phyloP scores from a whole-genome alignment of 1,139 yeast species.

The Nakaseomyces delphensis region DNA sequence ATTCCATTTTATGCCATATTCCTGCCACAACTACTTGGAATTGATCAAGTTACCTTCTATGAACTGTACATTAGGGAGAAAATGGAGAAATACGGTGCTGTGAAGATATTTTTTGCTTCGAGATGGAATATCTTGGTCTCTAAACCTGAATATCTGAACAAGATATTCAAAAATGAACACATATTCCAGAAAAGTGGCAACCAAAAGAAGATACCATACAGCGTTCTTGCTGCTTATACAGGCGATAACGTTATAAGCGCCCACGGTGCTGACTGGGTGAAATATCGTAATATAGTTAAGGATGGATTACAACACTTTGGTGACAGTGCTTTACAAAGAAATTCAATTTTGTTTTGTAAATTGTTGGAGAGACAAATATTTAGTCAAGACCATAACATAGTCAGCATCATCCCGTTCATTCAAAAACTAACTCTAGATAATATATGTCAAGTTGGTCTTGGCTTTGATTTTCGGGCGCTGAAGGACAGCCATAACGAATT shows the following conservation, averaged over 20 bases:
- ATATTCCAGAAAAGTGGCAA: constrained; percentile 53
- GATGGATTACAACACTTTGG: constrained; percentile 47
- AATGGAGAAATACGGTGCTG: constrained; percentile 48
- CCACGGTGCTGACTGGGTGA: constrained; percentile 47
- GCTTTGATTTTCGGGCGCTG: constrained; percentile 39
- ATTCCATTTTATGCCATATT: constrained; percentile 54
- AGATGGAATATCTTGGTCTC: constrained; percentile 54
- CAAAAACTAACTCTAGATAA: constrained; percentile 46
- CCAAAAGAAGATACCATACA: constrained; percentile 49
- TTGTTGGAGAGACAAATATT: constrained; percentile 21
- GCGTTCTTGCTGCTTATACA: constrained; percentile 48
- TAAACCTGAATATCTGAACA: constrained; percentile 40
- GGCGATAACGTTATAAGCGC: constrained; percentile 59
- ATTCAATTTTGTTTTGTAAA: constrained; percentile 30
- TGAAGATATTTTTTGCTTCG: constrained; percentile 51
- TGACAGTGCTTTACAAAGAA: constrained; percentile 31
- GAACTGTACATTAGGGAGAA: constrained; percentile 36
- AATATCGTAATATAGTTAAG: constrained; percentile 41
- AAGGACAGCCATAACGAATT: constrained; percentile 30
- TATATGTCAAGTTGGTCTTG: constrained; percentile 43
- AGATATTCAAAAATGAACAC: constrained; percentile 43
- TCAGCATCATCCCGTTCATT: constrained; percentile 36
- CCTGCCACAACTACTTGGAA: constrained; percentile 37
- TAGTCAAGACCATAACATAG: constrained; percentile 5
- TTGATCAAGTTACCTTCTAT: constrained; percentile 46